phyloP scores from a whole-genome alignment of 345 rosid genomes.

The Gossypium sturtianum region DNA sequence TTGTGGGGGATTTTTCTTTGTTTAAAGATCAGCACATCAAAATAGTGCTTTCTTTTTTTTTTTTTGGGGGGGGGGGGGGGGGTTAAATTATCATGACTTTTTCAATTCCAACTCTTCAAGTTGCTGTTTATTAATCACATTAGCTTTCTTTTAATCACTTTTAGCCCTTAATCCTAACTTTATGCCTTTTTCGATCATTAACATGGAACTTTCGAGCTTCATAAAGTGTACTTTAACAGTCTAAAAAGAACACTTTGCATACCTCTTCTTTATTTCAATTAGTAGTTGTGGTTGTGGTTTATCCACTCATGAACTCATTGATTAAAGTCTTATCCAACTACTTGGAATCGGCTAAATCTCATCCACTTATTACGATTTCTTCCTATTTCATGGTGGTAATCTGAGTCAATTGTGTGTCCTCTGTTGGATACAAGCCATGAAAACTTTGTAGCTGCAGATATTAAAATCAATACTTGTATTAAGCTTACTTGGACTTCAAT shows the following conservation, averaged over 20 bases:
- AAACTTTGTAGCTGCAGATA: slow-evolving; percentile 3
- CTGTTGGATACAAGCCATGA: slow-evolving; percentile 7
- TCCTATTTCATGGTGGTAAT: slow-evolving; percentile 23
- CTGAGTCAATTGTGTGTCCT: slow-evolving; percentile 7
- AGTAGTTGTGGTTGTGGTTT: slow-evolving; percentile 24
- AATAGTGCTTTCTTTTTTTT: neutral
- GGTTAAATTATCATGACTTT: neutral
- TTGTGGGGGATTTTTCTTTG: neutral
- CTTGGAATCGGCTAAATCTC: slow-evolving; percentile 15
- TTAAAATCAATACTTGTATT: slow-evolving; percentile 16
- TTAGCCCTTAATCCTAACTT: neutral
- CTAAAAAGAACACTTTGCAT: slow-evolving; percentile 1
- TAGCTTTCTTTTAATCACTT: neutral
- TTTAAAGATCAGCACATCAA: neutral
- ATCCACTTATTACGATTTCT: slow-evolving; percentile 19
- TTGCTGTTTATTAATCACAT: slow-evolving; percentile 1
- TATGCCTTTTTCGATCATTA: neutral
- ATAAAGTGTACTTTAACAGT: neutral
- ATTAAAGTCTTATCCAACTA: slow-evolving; percentile 12
- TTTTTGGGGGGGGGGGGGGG: no score
- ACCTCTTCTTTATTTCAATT: slow-evolving; percentile 5
- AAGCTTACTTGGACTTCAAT: slow-evolving; percentile 15
- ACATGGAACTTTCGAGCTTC: neutral
- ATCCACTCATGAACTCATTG: slow-evolving; percentile 19
- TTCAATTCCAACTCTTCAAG: neutral